Conservation (phyloP, 1,284 basidiomycete species). For the Xanthoconium separans region DNA sequence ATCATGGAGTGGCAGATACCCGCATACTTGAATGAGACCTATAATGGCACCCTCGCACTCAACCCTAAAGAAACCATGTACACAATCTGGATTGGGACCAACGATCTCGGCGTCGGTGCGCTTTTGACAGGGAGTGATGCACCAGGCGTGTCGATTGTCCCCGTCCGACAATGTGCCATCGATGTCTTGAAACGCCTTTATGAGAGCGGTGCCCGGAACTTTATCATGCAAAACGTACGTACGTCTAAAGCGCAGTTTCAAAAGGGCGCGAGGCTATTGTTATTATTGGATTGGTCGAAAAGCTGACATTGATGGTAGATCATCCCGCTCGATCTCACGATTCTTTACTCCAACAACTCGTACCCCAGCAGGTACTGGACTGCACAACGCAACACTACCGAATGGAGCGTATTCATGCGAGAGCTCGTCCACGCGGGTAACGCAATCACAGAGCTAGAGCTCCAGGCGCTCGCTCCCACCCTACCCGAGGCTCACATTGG, state of each 20-base stretch:
- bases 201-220: constrained; percentile 43
- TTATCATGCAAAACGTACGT: constrained; percentile 45
- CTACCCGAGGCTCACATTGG: constrained; percentile 37
- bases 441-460: constrained; percentile 41
- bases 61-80: constrained; percentile 40
- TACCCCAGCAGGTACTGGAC: constrained; percentile 46
- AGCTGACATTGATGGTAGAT: constrained; percentile 34
- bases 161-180: constrained; percentile 42
- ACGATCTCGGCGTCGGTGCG: constrained; percentile 41
- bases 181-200: constrained; percentile 42
- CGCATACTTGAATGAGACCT: constrained; percentile 32
- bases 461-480: constrained; percentile 38
- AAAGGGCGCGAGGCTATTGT: not conserved
- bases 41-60: constrained; percentile 26
- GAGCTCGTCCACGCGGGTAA: constrained; percentile 46
- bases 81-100: constrained; percentile 52
- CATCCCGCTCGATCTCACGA: constrained; percentile 44
- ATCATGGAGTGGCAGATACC: constrained; percentile 41
- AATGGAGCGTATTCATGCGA: constrained; percentile 48
- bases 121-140: constrained; percentile 39
- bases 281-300: not conserved
- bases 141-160: constrained; percentile 41
- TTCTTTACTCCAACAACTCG: constrained; percentile 42
- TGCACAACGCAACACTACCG: constrained; percentile 44
- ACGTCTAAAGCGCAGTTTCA: not conserved